Percentiles rank a stretch among this genome's conserved stretches.
Conservation (phyloP, 805 yeast species). For the Pichia cephalocereana region DNA sequence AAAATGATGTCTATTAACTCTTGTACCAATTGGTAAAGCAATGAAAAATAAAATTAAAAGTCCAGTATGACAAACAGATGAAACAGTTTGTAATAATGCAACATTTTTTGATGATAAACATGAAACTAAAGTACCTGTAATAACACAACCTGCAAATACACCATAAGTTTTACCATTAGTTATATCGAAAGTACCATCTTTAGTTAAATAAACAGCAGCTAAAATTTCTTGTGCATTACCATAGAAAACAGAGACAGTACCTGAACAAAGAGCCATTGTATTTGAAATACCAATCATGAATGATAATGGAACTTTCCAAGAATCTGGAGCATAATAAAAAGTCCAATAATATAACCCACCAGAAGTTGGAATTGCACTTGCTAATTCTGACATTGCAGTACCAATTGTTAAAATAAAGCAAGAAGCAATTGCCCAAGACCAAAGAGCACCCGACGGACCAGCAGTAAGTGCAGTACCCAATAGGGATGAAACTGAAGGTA, state of each 20-base stretch:
- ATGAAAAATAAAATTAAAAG: slow-evolving; percentile 47
- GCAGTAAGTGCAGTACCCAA: slow-evolving; percentile 44
- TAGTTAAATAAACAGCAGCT: slow-evolving; percentile 43
- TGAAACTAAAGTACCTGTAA: slow-evolving; percentile 43
- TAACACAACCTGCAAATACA: slow-evolving; percentile 51
- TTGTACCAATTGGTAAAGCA: slow-evolving; percentile 56
- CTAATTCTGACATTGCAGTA: slow-evolving; percentile 53
- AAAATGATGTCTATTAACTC: slow-evolving; percentile 27
- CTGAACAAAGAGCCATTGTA: slow-evolving; percentile 57
- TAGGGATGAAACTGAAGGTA: slow-evolving; percentile 55
- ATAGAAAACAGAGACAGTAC: slow-evolving; percentile 57
- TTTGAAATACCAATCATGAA: slow-evolving; percentile 61
- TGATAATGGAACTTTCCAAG: slow-evolving; percentile 41
- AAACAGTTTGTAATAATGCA: slow-evolving; percentile 50
- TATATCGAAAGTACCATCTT: slow-evolving; percentile 46
- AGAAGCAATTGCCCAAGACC: slow-evolving; percentile 66
- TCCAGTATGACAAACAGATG: slow-evolving; percentile 45
- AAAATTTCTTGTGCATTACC: slow-evolving; percentile 55
- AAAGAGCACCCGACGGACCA: slow-evolving; percentile 55
- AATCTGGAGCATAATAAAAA: slow-evolving; percentile 53
- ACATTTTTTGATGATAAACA: slow-evolving; percentile 47
- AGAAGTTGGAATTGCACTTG: slow-evolving; percentile 63
- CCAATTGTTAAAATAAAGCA: slow-evolving; percentile 49
- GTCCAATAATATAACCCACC: slow-evolving; percentile 72
- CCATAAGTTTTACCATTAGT: slow-evolving; percentile 52